Conservation (phyloP, 2,329 filamentous ascomycete species). For the Pezicula carpinea region DNA sequence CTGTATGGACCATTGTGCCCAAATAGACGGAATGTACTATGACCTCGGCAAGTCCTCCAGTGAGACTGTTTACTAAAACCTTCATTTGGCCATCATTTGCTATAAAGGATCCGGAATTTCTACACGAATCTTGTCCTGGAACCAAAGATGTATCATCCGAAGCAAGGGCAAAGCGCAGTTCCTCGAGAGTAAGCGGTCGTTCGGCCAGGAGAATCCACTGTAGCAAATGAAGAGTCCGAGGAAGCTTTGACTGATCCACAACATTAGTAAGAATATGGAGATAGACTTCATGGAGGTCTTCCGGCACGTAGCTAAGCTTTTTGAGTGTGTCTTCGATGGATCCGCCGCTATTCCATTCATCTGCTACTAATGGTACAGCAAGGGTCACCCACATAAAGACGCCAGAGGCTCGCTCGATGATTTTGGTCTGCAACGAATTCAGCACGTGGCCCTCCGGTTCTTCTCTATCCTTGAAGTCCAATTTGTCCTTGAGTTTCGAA, state of each 20-base stretch:
- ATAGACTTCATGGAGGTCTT: slow-evolving; percentile 14
- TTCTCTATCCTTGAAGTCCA: slow-evolving; percentile 1
- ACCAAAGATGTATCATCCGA: slow-evolving; percentile 4
- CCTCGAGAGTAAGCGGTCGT: slow-evolving; percentile 13
- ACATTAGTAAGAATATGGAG: slow-evolving; percentile 9
- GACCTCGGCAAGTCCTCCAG: slow-evolving; percentile 18
- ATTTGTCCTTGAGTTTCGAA: neutral
- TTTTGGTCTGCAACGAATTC: neutral
- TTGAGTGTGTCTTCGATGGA: neutral
- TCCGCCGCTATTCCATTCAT: slow-evolving; percentile 12
- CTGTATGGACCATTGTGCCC: slow-evolving; percentile 4
- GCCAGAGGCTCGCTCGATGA: slow-evolving; percentile 10
- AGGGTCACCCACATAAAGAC: slow-evolving; percentile 18
- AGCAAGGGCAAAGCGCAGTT: slow-evolving; percentile 17
- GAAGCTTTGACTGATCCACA: slow-evolving; percentile 1
- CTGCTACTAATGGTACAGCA: slow-evolving; percentile 9
- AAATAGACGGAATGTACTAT: neutral
- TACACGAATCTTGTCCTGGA: neutral
- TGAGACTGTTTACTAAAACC: slow-evolving; percentile 13
- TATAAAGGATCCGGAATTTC: slow-evolving; percentile 8
- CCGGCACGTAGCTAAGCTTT: slow-evolving; percentile 5
- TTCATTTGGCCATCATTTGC: slow-evolving; percentile 14
- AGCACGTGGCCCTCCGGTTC: slow-evolving; percentile 1
- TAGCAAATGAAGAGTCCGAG: slow-evolving; percentile 14
- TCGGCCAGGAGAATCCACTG: slow-evolving; percentile 20